phyloP scores from a whole-genome alignment of 345 rosid species.

The Raphanus raphanistrum region DNA sequence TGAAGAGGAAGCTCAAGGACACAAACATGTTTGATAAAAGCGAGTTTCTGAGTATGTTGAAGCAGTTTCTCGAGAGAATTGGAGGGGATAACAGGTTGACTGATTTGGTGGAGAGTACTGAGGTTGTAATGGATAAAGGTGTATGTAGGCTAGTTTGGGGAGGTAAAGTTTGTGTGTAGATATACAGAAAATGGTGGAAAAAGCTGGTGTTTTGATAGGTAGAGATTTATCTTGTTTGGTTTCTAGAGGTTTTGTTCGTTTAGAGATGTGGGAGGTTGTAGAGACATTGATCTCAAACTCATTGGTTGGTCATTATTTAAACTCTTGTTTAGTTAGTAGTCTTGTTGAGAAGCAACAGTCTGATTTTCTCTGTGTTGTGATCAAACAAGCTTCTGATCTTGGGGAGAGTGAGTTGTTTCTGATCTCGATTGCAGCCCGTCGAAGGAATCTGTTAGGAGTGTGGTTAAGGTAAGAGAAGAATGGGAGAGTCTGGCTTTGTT shows the following conservation, averaged over 20 bases:
- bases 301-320: conserved; percentile 50
- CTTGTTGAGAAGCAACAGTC: conserved; percentile 60
- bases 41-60: too few species aligned
- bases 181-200: too few species aligned
- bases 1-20: too few species aligned
- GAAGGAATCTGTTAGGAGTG: conserved; percentile 49
- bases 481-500: conserved; percentile 69
- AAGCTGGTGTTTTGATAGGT: too few species aligned
- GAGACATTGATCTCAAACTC: conserved; percentile 48
- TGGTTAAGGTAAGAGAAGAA: conserved; percentile 63
- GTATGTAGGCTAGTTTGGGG: too few species aligned
- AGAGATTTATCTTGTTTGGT: too few species aligned
- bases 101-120: too few species aligned
- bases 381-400: conserved; percentile 65
- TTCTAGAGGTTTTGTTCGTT: neutral
- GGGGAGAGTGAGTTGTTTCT: conserved; percentile 55
- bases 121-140: too few species aligned
- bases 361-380: conserved; percentile 61
- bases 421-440: conserved; percentile 71
- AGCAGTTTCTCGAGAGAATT: too few species aligned
- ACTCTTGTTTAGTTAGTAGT: conserved; percentile 48
- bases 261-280: conserved; percentile 58
- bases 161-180: too few species aligned
- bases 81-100: too few species aligned
- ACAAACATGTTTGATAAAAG: too few species aligned